Base-by-base conservation (phyloP, 2,329 filamentous ascomycete species). In the Ustulina deusta region DNA sequence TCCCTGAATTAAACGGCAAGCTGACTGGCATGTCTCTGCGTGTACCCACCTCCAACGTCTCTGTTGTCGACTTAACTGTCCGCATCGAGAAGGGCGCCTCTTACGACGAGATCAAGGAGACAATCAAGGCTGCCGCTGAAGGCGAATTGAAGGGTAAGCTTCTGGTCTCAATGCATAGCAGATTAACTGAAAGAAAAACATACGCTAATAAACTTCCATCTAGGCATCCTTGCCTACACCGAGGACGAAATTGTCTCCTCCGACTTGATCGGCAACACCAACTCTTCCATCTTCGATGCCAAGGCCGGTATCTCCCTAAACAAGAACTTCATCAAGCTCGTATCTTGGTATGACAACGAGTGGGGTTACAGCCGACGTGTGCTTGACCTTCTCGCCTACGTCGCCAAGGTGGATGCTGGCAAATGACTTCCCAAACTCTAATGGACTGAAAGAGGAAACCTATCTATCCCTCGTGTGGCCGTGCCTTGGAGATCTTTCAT, bases 1-100 rank as follows among this genome's bases (percentile, higher is more conserved):
- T 98, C 80, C 96, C 96, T 78, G 86, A 89, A 77, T 91, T 99
- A 76, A 98, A 98, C 87, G 96, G 96, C 90, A 99, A 99, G 91
- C 93, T 98, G 76, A 99, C 96, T 75, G 96, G 96, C 87, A 98
- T 99, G 96, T 89, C 96, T 79, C 96, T 99, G 92, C 96, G 96
- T 92, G 95, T 99, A 68, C 96, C 96, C 77, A 98, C 96, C 77
- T 85, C 93, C 88, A 98, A 99, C 89, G 96, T 99, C 83, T 99
- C 96, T 78, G 96, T 98, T 83, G 96, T 99, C 80, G 96, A 99
- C 85, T 86, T 99, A 82, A 99, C 96, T 79, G 90, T 85, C 89
- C 94, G 95, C 79, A 87, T 97, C 77, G 93, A 97, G 90, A 98
- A 97, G 91, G 84, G 84, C 78, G 94, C 93, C 79, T 83, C 83